Evolutionary conservation across 2,329 filamentous ascomycete species (phyloP), one percentile per base, ranked within the genome.

Genomic region (Penicillium sp.): DNA sequence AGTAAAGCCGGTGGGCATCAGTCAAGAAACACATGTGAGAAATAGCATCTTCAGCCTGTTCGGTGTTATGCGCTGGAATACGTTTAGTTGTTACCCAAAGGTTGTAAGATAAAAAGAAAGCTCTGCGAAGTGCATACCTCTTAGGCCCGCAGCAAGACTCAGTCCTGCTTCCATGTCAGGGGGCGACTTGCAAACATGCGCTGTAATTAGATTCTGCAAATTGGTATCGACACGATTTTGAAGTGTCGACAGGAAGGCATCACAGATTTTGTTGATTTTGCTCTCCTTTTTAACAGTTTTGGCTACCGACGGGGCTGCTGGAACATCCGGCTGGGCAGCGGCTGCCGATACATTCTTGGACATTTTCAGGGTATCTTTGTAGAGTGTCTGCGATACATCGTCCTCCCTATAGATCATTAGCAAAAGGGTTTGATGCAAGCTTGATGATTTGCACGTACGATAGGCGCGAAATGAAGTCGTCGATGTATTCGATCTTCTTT

Each of bases 21-120:
- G 91, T 89, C 35, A 99, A 79, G 77, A 99, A 99, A 76, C 90
- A 97, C 52, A 99, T 96, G 64, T 99, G 93, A 66, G 96, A 90
- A 18, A 96, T 86, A 0, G 92, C 92, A 67, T 86, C 86, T 59
- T 97, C 92, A 0, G 89, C 89, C 57, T 91, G 78, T 44, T 83
- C 80, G 35, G 82, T 76, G 41, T 87, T 81, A 57, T 86, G 80
- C 47, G 80, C 78, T 72, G 41, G 34, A 38, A 42, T 18, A 3
- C 13, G 30, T 36, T 64, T 42, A 66, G 59, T 41, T 54, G 16
- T 18, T 30, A 16, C 2, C 3, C 6, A 1, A 19, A 12, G 2
- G 30, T 30, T 11, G 4, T 12, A 16, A 39, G 29, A 9, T 7
- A 19, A 2, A 12, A 16, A 22, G 22, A 22, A 16, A 22, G 22